Conservation (phyloP, 2,329 filamentous ascomycete species). For the Pestalotiopsis sp. region DNA sequence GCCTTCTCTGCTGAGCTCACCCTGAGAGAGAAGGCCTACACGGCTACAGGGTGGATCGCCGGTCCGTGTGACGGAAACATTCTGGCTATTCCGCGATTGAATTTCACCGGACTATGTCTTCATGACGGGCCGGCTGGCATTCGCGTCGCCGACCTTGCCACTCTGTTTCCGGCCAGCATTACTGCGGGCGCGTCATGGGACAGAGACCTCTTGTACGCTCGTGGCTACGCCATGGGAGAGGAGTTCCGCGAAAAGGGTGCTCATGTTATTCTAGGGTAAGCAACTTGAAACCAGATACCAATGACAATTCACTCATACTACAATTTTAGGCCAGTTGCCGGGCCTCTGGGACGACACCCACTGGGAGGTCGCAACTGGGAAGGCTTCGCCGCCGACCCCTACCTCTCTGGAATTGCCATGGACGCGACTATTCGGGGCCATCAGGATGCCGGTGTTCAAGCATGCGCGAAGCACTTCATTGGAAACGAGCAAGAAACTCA, state of each 20-base stretch:
- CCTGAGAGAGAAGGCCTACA: constrained; percentile 58
- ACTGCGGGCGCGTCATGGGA: constrained; percentile 74
- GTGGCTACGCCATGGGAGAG: constrained; percentile 44
- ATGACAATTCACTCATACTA: neutral
- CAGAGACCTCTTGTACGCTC: constrained; percentile 56
- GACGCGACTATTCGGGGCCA: constrained; percentile 52
- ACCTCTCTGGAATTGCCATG: constrained; percentile 53
- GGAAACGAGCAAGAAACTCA: constrained; percentile 68
- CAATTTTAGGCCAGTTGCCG: constrained; percentile 52
- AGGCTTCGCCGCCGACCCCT: constrained; percentile 50
- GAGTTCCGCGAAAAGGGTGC: constrained; percentile 76
- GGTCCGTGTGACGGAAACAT: constrained; percentile 28
- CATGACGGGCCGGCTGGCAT: constrained; percentile 72
- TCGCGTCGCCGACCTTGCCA: constrained; percentile 66
- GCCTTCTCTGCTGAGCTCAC: constrained; percentile 67
- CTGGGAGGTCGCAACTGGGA: constrained; percentile 59
- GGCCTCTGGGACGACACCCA: constrained; percentile 53
- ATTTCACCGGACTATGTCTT: constrained; percentile 64
- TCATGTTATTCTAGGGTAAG: constrained; percentile 60
- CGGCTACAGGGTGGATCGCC: neutral
- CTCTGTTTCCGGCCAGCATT: constrained; percentile 70
- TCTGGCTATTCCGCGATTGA: constrained; percentile 55
- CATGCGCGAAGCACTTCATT: constrained; percentile 56
- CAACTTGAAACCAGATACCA: neutral
- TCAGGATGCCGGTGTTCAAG: constrained; percentile 34